Percentiles rank a stretch among this genome's conserved stretches.
Conservation (phyloP, 768 basidiomycete species). For the Collybia nuda region DNA sequence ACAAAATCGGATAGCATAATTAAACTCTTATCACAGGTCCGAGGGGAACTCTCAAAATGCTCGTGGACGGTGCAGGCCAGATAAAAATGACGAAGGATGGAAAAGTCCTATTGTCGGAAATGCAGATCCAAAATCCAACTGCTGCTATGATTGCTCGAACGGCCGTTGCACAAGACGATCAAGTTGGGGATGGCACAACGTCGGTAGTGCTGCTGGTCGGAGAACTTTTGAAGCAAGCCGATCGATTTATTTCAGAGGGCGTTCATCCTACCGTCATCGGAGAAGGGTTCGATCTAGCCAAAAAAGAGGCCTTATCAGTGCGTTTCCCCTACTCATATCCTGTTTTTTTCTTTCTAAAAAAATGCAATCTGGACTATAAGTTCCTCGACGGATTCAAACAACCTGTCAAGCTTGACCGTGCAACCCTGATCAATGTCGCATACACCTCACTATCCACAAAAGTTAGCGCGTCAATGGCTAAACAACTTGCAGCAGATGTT, state of each 20-base stretch:
- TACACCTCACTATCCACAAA: conserved; percentile 97
- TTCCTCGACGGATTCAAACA: conserved; percentile 93
- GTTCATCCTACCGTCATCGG: conserved; percentile 96
- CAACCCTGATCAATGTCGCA: conserved; percentile 91
- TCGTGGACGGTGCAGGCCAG: conserved; percentile 96
- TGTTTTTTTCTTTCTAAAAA: conserved; percentile 3
- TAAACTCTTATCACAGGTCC: conserved; percentile 59
- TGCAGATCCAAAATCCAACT: conserved; percentile 99
- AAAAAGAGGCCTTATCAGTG: conserved; percentile 90
- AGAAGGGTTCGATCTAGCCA: conserved; percentile 95
- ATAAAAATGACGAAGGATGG: conserved; percentile 99
- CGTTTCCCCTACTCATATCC: conserved; percentile 25
- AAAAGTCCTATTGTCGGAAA: conserved; percentile 96
- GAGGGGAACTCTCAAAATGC: conserved; percentile 97
- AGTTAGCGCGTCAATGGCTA: conserved; percentile 77
- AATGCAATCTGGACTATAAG: conserved; percentile 37
- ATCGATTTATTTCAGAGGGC: conserved; percentile 96
- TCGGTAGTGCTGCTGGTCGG: conserved; percentile 95
- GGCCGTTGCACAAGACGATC: conserved; percentile 98
- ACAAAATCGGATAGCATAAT: not conserved
- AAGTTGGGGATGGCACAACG: conserved; percentile 98
- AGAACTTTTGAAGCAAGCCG: conserved; percentile 94
- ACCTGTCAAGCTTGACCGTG: conserved; percentile 74
- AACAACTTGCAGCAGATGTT: conserved; percentile 86
- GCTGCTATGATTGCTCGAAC: conserved; percentile 99